Percentiles rank a stretch among this genome's conserved stretches.
phyloP scores from a whole-genome alignment of 1,139 yeast genomes.

The Eremothecium cymbalariae region DNA sequence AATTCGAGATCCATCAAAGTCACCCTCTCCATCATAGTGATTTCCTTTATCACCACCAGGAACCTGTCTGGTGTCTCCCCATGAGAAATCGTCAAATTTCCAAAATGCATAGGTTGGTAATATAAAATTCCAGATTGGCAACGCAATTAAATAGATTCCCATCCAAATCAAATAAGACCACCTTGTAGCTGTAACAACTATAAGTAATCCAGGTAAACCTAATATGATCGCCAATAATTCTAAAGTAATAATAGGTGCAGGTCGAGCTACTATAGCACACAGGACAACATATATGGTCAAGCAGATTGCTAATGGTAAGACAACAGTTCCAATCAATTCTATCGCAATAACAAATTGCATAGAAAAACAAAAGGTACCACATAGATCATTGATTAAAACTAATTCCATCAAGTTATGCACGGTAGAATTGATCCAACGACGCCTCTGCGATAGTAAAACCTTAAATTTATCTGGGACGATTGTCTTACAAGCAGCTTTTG shows the following conservation, averaged over 20 bases:
- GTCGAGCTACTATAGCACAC: slow-evolving; percentile 65
- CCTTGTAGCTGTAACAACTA: slow-evolving; percentile 82
- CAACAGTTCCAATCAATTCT: slow-evolving; percentile 84
- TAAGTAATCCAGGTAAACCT: slow-evolving; percentile 83
- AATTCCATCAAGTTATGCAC: slow-evolving; percentile 92
- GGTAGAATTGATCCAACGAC: slow-evolving; percentile 98
- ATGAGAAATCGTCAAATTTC: slow-evolving; percentile 96
- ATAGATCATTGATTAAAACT: slow-evolving; percentile 76
- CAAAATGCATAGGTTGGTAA: slow-evolving; percentile 85
- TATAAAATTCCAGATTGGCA: slow-evolving; percentile 93
- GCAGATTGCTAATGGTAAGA: slow-evolving; percentile 84
- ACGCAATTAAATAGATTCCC: slow-evolving; percentile 66
- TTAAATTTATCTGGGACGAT: slow-evolving; percentile 76
- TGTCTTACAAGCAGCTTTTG: slow-evolving; percentile 94
- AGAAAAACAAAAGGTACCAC: slow-evolving; percentile 95
- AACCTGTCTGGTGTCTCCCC: slow-evolving; percentile 96
- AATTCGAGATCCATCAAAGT: slow-evolving; percentile 80
- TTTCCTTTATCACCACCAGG: slow-evolving; percentile 56
- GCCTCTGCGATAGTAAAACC: slow-evolving; percentile 85
- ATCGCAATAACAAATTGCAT: slow-evolving; percentile 91
- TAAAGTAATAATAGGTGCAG: slow-evolving; percentile 77
- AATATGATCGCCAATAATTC: slow-evolving; percentile 71
- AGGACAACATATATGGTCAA: slow-evolving; percentile 80
- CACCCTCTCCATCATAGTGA: slow-evolving; percentile 67
- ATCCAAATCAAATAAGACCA: slow-evolving; percentile 74